These are phyloP conservation scores for Globisporangium sylvaticum DNA, from an alignment of 352 stramenopile genomes.

Conservation along the genomic window DNA sequence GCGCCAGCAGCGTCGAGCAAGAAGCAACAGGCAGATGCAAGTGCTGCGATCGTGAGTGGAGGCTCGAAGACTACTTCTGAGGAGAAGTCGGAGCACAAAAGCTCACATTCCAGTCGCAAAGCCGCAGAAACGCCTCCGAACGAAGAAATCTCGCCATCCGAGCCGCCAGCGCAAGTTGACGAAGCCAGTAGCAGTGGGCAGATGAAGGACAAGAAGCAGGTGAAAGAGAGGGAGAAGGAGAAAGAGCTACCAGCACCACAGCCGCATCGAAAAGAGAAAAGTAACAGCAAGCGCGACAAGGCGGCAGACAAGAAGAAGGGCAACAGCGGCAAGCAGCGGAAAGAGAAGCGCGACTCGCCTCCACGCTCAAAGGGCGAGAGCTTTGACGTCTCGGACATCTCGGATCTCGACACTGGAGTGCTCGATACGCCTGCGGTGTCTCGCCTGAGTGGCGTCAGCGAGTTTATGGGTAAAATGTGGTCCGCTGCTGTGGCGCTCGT, in stretches of 20 bases:
- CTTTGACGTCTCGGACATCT: slow-evolving; percentile 25
- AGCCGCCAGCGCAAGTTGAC: neutral
- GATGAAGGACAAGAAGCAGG: slow-evolving; percentile 24
- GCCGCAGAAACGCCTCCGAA: slow-evolving; percentile 1
- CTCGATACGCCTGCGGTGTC: neutral
- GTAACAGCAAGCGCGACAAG: slow-evolving; percentile 12
- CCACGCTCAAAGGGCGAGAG: slow-evolving; percentile 33
- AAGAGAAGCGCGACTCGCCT: slow-evolving; percentile 54
- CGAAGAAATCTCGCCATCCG: slow-evolving; percentile 16
- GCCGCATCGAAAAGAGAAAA: slow-evolving; percentile 43
- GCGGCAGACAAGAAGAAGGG: slow-evolving; percentile 37
- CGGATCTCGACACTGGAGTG: slow-evolving; percentile 13
- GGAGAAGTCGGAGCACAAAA: neutral
- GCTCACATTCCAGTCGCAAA: neutral
- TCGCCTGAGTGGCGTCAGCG: neutral
- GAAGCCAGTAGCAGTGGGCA: neutral
- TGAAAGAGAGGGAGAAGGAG: neutral
- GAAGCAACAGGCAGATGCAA: neutral
- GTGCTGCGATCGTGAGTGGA: neutral
- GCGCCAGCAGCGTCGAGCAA: neutral
- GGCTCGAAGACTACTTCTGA: neutral
- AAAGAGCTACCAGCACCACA: neutral
- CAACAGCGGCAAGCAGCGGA: slow-evolving; percentile 32
- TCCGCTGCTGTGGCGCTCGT: neutral
- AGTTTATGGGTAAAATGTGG: neutral